A percentile compares a stretch with the other conserved stretches of the same genome.
phyloP scores from a whole-genome alignment of 2,329 filamentous ascomycete species.

The Penicillium nordicum region DNA sequence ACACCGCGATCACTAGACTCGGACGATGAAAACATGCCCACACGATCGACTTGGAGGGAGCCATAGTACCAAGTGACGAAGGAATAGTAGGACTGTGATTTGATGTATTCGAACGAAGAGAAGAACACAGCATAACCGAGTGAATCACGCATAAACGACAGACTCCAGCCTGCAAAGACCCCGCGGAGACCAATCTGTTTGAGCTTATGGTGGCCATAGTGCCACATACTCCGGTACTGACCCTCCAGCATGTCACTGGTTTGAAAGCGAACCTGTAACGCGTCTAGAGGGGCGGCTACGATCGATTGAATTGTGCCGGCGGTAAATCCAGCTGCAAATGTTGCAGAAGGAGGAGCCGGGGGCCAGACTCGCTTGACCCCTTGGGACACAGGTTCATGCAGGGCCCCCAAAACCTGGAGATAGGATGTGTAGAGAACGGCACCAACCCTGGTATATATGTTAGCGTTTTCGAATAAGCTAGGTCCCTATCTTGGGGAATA shows the following conservation, averaged over 20 bases:
- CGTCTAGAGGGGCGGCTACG: constrained; percentile 61
- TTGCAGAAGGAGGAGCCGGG: constrained; percentile 51
- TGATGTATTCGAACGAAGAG: constrained; percentile 60
- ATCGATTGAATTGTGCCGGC: constrained; percentile 61
- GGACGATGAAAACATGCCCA: constrained; percentile 29
- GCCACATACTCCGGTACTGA: constrained; percentile 61
- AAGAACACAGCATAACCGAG: constrained; percentile 63
- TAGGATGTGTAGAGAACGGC: constrained; percentile 63
- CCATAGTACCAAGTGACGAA: constrained; percentile 61
- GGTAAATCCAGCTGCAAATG: constrained; percentile 58
- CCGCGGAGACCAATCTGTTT: constrained; percentile 58
- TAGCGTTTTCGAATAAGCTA: background rate
- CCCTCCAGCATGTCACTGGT: constrained; percentile 58
- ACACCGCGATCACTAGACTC: constrained; percentile 34
- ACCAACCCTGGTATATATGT: constrained; percentile 47
- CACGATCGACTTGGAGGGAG: constrained; percentile 28
- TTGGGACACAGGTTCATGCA: constrained; percentile 57
- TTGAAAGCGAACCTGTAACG: constrained; percentile 60
- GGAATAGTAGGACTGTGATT: constrained; percentile 60
- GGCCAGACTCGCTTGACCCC: constrained; percentile 59
- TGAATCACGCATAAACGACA: constrained; percentile 59
- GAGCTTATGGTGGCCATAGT: constrained; percentile 58
- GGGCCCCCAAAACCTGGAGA: constrained; percentile 55
- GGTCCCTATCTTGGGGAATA: background rate
- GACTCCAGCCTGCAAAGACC: constrained; percentile 60